Evolutionary conservation across 345 rosid species (phyloP).

Genomic region (Dipteronia dyeriana): DNA sequence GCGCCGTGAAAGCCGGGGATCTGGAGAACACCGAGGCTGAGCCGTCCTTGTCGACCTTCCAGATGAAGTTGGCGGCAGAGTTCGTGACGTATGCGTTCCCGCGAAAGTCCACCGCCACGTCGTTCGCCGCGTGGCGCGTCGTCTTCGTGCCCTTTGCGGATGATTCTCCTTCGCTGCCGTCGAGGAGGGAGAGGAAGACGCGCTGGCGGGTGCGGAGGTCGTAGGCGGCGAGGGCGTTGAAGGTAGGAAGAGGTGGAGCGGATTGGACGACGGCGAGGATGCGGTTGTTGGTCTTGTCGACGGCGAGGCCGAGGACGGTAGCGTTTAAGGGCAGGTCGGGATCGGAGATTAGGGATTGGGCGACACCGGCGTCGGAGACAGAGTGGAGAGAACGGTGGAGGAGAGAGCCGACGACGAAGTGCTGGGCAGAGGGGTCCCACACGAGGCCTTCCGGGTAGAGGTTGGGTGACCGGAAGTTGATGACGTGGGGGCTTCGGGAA

Average conservation of each 20-base stretch:
- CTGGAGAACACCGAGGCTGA: constrained; percentile 70
- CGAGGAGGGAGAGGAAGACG: constrained; percentile 34
- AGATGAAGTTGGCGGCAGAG: constrained; percentile 73
- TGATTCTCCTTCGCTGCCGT: not conserved
- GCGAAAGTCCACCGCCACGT: constrained; percentile 63
- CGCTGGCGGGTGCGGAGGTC: constrained; percentile 60
- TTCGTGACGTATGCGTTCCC: constrained; percentile 91
- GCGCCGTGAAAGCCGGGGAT: constrained; percentile 49
- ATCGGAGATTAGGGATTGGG: constrained; percentile 59
- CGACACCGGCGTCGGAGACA: constrained; percentile 82
- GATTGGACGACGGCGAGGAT: constrained; percentile 65
- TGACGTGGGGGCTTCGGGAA: constrained; percentile 47
- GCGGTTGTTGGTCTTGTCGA: constrained; percentile 58
- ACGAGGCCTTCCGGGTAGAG: constrained; percentile 80
- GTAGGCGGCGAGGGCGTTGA: constrained; percentile 87
- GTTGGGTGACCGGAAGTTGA: constrained; percentile 62
- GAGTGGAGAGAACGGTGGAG: constrained; percentile 57
- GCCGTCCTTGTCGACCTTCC: constrained; percentile 72
- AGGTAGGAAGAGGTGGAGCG: constrained; percentile 53
- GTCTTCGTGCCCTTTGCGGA: constrained; percentile 13
- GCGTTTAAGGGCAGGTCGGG: constrained; percentile 58
- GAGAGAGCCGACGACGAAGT: constrained; percentile 81
- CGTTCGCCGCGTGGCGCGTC: constrained; percentile 52
- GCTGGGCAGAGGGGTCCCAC: constrained; percentile 71
- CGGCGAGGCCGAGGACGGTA: constrained; percentile 55